Conservation (phyloP, 2,329 filamentous ascomycete genomes). For the Xylaria arbuscula region DNA sequence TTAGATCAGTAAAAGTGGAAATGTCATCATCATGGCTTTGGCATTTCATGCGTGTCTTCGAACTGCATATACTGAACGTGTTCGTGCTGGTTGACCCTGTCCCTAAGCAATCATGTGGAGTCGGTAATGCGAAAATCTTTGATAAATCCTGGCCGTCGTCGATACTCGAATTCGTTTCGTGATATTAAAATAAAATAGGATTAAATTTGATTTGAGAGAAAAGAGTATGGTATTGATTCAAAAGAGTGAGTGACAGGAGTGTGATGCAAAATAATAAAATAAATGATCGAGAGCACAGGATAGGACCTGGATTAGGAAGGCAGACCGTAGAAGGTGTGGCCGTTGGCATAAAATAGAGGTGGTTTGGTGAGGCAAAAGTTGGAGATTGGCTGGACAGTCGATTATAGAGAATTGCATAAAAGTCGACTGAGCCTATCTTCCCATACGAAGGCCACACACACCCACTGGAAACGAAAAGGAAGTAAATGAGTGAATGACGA, state of each 20-base stretch:
- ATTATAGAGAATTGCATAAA: conserved; percentile 41
- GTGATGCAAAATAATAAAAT: conserved; percentile 27
- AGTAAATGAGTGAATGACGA: conserved; percentile 43
- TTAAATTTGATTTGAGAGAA: conserved; percentile 30
- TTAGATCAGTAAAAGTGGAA: conserved; percentile 35
- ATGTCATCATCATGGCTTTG: conserved; percentile 43
- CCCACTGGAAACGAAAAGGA: conserved; percentile 40
- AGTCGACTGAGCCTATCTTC: conserved; percentile 37
- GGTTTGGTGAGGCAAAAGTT: conserved; percentile 41
- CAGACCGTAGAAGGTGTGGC: conserved; percentile 40
- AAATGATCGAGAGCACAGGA: conserved; percentile 39
- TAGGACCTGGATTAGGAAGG: conserved; percentile 40
- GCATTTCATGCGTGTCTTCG: conserved; percentile 35
- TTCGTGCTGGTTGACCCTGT: conserved; percentile 22
- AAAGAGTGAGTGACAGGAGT: conserved; percentile 40
- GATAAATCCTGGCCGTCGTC: conserved; percentile 13
- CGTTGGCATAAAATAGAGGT: conserved; percentile 44
- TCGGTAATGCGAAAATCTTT: conserved; percentile 25
- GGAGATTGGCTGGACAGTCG: conserved; percentile 40
- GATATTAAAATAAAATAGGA: conserved; percentile 34
- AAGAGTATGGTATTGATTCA: conserved; percentile 21
- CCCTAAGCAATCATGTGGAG: conserved; percentile 29
- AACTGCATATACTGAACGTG: conserved; percentile 26
- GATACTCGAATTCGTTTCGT: conserved; percentile 20
- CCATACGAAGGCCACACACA: conserved; percentile 45